Evolutionary conservation across 805 yeast species (phyloP).

Genomic region (Ogataea kodamae): DNA sequence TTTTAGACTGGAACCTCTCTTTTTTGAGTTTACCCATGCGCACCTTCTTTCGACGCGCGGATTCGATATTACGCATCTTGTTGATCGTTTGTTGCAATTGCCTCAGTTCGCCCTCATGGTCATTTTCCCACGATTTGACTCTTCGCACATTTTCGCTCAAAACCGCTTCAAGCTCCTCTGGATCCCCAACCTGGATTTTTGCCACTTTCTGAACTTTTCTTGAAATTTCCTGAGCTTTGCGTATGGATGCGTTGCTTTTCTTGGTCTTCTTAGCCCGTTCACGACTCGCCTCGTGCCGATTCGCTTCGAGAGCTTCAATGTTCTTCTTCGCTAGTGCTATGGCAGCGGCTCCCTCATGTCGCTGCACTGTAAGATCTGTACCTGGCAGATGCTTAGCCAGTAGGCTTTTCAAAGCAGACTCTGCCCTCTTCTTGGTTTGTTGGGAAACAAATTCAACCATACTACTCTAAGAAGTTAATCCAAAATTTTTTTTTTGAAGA

Average conservation of each 20-base stretch:
- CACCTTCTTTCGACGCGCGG: slow-evolving; percentile 34
- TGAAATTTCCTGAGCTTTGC: slow-evolving; percentile 20
- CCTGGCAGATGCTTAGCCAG: slow-evolving; percentile 27
- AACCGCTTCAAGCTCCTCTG: slow-evolving; percentile 36
- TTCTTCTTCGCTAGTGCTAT: slow-evolving; percentile 24
- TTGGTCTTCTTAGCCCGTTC: slow-evolving; percentile 6
- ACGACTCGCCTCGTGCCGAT: slow-evolving; percentile 7
- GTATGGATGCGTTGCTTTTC: slow-evolving; percentile 13
- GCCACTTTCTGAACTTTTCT: slow-evolving; percentile 22
- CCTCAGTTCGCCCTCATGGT: slow-evolving; percentile 37
- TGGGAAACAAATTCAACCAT: slow-evolving; percentile 11
- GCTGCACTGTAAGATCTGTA: slow-evolving; percentile 1
- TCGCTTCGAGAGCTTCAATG: slow-evolving; percentile 11
- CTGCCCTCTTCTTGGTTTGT: slow-evolving; percentile 15
- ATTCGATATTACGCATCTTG: slow-evolving; percentile 42
- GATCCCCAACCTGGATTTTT: slow-evolving; percentile 22
- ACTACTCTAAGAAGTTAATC: background rate
- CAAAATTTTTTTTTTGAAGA: slow-evolving; percentile 6
- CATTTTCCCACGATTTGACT: slow-evolving; percentile 39
- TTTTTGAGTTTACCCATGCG: slow-evolving; percentile 31
- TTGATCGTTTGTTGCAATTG: slow-evolving; percentile 42
- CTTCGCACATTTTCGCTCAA: slow-evolving; percentile 38
- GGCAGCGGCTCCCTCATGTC: slow-evolving; percentile 24
- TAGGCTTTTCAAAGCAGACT: slow-evolving; percentile 26
- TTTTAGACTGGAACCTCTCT: slow-evolving; percentile 37